Evolutionary conservation across 176 grass and related monocot genomes (phyloP).

Genomic region (Hordeum marinum): DNA sequence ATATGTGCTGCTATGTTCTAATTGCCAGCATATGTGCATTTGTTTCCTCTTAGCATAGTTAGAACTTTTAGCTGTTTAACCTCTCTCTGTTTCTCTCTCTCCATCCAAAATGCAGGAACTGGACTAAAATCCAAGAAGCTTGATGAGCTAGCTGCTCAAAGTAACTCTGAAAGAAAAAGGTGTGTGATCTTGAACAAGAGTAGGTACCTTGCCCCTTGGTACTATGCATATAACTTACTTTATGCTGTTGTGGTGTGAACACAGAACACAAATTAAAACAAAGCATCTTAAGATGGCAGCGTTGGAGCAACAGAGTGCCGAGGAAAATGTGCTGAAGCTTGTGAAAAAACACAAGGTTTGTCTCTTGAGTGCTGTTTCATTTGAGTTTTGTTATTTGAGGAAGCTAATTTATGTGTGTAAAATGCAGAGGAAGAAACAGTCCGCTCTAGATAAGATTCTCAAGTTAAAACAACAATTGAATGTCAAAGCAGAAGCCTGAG

Average conservation of each 20-base stretch:
- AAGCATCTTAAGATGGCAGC: constrained; percentile 42
- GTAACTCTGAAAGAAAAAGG: not conserved
- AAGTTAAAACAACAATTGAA: constrained; percentile 42
- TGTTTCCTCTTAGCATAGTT: not conserved
- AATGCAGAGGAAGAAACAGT: constrained; percentile 39
- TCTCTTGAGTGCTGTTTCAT: not conserved
- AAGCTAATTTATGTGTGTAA: not conserved
- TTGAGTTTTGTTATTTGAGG: not conserved
- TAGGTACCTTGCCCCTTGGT: not conserved
- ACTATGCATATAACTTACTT: not conserved
- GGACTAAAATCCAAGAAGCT: constrained; percentile 11
- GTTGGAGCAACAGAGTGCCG: constrained; percentile 49
- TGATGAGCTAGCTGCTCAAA: not conserved
- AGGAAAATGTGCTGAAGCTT: constrained; percentile 49
- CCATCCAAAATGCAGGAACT: constrained; percentile 39
- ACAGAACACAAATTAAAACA: constrained; percentile 41
- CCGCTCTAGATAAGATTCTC: constrained; percentile 34
- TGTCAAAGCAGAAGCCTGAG: constrained; percentile 41
- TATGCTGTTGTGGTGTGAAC: not conserved
- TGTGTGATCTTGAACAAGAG: not conserved
- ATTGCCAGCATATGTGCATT: not conserved
- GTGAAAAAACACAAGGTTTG: constrained; percentile 49
- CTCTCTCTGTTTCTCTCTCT: too few species aligned
- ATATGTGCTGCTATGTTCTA: not conserved
- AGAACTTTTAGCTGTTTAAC: not conserved